A percentile compares a stretch with the other conserved stretches of the same genome.
Evolutionary conservation across 345 rosid species (phyloP).

Genomic region (Excoecaria cochinchinensis): DNA sequence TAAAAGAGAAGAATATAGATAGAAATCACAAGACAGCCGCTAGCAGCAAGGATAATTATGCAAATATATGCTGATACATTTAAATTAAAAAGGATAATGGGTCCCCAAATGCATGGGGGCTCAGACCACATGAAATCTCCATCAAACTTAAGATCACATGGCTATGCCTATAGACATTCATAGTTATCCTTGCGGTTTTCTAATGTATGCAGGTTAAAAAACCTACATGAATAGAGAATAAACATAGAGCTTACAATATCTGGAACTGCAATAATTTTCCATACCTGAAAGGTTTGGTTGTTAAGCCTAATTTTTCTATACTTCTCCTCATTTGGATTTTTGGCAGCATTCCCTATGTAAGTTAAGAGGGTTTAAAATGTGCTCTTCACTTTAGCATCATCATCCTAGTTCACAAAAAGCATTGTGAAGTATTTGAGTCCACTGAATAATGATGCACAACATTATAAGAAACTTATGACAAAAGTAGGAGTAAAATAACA

Average conservation of each 20-base stretch:
- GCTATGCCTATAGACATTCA: too few species aligned
- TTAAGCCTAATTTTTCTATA: conserved; percentile 86
- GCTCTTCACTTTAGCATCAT: conserved; percentile 87
- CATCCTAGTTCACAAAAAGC: conserved; percentile 53
- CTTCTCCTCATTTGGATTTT: conserved; percentile 88
- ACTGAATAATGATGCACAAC: too few species aligned
- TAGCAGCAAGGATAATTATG: too few species aligned
- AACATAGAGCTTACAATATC: background rate
- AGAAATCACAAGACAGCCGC: background rate
- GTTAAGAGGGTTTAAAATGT: conserved; percentile 96
- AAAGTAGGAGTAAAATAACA: too few species aligned
- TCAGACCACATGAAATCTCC: background rate
- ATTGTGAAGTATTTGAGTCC: conserved; percentile 5
- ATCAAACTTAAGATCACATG: background rate
- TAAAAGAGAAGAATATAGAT: background rate
- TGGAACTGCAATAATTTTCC: background rate
- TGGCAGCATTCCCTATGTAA: conserved; percentile 83
- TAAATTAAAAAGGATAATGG: background rate
- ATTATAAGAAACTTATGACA: too few species aligned
- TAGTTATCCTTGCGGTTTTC: background rate
- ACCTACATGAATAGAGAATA: background rate
- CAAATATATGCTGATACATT: too few species aligned
- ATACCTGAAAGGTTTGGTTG: conserved; percentile 90
- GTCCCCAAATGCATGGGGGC: too few species aligned
- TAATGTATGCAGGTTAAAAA: too few species aligned